These are phyloP conservation scores for Aspergillus amoenus DNA, from an alignment of 2,329 filamentous ascomycete species.

Conservation along the genomic window DNA sequence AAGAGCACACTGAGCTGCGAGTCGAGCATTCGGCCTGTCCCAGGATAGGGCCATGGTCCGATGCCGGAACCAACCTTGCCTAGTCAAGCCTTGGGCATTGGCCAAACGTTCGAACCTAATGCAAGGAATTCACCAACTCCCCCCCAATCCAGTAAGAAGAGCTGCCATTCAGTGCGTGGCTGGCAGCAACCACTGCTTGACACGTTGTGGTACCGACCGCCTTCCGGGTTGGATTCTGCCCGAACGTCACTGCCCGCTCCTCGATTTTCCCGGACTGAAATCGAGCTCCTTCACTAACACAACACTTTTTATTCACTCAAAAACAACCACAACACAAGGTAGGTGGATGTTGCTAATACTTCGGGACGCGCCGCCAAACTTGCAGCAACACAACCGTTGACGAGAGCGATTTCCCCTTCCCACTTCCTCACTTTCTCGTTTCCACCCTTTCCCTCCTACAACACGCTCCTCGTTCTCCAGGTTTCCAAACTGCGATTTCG, in stretches of 20 bases:
- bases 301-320: conserved; percentile 4
- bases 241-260: conserved; percentile 6
- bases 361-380: conserved; percentile 4
- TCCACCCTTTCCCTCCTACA: conserved; percentile 3
- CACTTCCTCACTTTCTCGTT: conserved; percentile 3
- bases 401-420: background rate
- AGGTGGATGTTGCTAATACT: conserved; percentile 13
- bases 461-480: conserved; percentile 6
- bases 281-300: background rate
- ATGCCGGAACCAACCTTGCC: too few species aligned
- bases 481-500: background rate
- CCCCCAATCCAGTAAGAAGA: background rate
- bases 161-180: background rate
- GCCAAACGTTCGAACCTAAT: background rate
- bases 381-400: background rate
- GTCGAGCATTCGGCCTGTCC: too few species aligned
- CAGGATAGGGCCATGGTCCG: too few species aligned
- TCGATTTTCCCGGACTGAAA: conserved; percentile 13
- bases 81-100: too few species aligned
- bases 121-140: background rate
- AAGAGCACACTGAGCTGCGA: too few species aligned
- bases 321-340: conserved; percentile 7
- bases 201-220: conserved; percentile 14
- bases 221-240: conserved; percentile 16
- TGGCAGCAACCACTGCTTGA: background rate